A percentile compares a stretch with the other conserved stretches of the same genome.
Evolutionary conservation across 345 rosid genomes (phyloP).

Genomic region (Sonneratia alba): DNA sequence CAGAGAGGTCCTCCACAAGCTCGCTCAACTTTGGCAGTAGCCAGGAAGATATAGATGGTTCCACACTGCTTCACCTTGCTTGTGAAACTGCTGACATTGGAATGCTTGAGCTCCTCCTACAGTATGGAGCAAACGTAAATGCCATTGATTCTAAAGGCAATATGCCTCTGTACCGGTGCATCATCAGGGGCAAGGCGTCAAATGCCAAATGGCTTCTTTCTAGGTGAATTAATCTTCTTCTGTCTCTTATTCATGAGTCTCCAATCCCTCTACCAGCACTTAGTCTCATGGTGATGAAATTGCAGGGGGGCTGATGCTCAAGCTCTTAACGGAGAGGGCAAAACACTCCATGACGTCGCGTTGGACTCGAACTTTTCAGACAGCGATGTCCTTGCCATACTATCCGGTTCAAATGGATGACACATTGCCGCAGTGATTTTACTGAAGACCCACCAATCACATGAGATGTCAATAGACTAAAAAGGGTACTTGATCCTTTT

Average conservation of each 20-base stretch:
- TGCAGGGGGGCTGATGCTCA: conserved; percentile 86
- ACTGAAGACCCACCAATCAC: neutral
- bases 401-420: conserved; percentile 58
- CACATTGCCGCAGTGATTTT: neutral
- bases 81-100: conserved; percentile 93
- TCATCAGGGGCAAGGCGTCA: conserved; percentile 46
- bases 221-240: conserved; percentile 32
- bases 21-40: conserved; percentile 40
- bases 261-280: neutral
- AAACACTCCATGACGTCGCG: conserved; percentile 54
- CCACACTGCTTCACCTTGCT: conserved; percentile 87
- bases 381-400: conserved; percentile 47
- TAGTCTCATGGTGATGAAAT: neutral
- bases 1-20: conserved; percentile 62
- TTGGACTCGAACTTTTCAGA: conserved; percentile 47
- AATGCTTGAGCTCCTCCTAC: conserved; percentile 92
- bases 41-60: conserved; percentile 54
- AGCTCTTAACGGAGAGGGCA: conserved; percentile 52
- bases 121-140: conserved; percentile 83
- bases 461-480: neutral
- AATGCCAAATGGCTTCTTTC: conserved; percentile 73
- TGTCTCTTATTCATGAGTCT: neutral
- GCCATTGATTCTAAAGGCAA: conserved; percentile 70
- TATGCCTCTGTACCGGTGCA: conserved; percentile 71
- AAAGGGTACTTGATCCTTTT: neutral